phyloP scores from a whole-genome alignment of 208 protist genomes.

The Plasmodiophora brassicae region DNA sequence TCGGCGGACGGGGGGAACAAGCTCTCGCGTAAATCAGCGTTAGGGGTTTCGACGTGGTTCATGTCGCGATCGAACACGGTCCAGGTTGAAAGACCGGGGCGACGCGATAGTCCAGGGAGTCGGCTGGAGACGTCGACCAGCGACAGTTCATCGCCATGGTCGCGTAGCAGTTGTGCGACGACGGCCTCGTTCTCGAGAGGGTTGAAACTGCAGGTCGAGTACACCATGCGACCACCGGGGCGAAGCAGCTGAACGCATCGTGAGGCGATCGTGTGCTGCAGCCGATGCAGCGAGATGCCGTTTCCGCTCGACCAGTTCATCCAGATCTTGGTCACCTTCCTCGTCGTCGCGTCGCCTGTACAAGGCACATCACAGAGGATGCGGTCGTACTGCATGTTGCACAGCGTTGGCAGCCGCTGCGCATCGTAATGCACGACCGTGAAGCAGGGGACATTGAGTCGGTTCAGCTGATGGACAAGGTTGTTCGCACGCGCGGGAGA shows the following conservation, averaged over 20 bases:
- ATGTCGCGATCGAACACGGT: slow-evolving; percentile 31
- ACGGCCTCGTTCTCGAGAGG: slow-evolving; percentile 67
- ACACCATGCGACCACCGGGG: slow-evolving; percentile 55
- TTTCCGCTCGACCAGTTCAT: slow-evolving; percentile 40
- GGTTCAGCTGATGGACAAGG: slow-evolving; percentile 51
- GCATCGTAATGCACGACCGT: slow-evolving; percentile 53
- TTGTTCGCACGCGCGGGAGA: neutral
- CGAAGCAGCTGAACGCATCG: slow-evolving; percentile 34
- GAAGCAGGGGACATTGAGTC: slow-evolving; percentile 41
- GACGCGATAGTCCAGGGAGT: slow-evolving; percentile 43
- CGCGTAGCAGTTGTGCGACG: slow-evolving; percentile 50
- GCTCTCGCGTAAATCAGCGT: neutral
- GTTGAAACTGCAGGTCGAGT: slow-evolving; percentile 64
- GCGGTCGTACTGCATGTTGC: slow-evolving; percentile 43
- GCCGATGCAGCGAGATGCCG: slow-evolving; percentile 35
- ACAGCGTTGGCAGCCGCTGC: slow-evolving; percentile 39
- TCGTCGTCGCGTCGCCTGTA: slow-evolving; percentile 58
- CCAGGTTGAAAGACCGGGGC: slow-evolving; percentile 56
- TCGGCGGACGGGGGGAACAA: slow-evolving; percentile 50
- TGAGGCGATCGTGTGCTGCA: slow-evolving; percentile 50
- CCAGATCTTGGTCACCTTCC: slow-evolving; percentile 59
- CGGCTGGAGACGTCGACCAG: slow-evolving; percentile 51
- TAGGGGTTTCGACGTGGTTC: neutral
- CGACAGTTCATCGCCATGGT: neutral
- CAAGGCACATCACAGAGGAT: slow-evolving; percentile 64